Percentiles rank a stretch among this genome's conserved stretches.
These are phyloP conservation scores for Zymoseptoria ardabiliae DNA, from an alignment of 2,329 filamentous ascomycete genomes.

Conservation along the genomic window DNA sequence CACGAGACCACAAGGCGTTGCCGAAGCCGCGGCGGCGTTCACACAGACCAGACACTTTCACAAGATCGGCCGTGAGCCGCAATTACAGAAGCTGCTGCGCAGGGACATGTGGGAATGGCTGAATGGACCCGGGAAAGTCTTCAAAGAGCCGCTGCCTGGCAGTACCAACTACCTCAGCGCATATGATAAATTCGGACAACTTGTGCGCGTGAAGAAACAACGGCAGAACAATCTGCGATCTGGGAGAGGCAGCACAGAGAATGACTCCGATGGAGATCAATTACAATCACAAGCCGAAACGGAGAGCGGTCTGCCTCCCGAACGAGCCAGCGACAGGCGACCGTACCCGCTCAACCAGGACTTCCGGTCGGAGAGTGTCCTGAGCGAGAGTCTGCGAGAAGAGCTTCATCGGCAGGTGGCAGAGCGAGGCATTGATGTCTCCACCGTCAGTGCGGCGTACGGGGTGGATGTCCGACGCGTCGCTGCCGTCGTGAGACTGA, in stretches of 20 bases:
- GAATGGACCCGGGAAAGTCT: constrained; percentile 44
- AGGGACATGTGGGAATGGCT: constrained; percentile 54
- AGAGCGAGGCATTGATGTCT: constrained; percentile 58
- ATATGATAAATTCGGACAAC: constrained; percentile 45
- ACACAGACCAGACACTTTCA: constrained; percentile 14
- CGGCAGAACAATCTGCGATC: constrained; percentile 13
- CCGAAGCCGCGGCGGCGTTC: constrained; percentile 1
- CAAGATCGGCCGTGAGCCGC: constrained; percentile 4
- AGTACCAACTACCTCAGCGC: constrained; percentile 51
- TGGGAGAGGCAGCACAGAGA: constrained; percentile 12
- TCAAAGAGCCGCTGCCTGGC: constrained; percentile 42
- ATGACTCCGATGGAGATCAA: constrained; percentile 18
- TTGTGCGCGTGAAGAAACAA: constrained; percentile 32
- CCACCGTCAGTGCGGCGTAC: constrained; percentile 68
- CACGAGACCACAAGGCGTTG: constrained; percentile 12
- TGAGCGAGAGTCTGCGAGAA: constrained; percentile 66
- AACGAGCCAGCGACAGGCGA: constrained; percentile 28
- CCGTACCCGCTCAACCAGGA: constrained; percentile 69
- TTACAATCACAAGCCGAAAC: constrained; percentile 15
- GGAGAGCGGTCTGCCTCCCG: constrained; percentile 21
- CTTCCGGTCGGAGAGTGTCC: constrained; percentile 64
- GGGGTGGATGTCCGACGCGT: constrained; percentile 77
- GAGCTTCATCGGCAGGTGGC: constrained; percentile 66
- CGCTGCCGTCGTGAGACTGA: constrained; percentile 76
- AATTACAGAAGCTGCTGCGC: constrained; percentile 42